Base-by-base conservation (phyloP, 2,329 filamentous ascomycete species). In the Fusarium sp. region DNA sequence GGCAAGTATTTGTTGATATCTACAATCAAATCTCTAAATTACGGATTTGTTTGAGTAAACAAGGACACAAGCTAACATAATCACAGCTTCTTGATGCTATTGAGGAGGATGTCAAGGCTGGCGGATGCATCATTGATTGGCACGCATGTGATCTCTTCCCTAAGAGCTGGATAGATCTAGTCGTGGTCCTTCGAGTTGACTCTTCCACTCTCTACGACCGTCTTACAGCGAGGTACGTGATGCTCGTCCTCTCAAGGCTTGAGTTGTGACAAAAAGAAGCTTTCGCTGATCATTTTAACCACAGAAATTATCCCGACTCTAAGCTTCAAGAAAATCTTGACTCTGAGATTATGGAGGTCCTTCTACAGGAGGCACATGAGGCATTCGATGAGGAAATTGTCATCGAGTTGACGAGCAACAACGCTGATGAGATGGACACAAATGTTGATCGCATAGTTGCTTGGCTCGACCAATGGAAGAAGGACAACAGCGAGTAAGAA, bases 321-420 rank as follows among this genome's bases (percentile, higher is more conserved):
- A 99, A 99, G 80, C 84, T 99, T 45, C 93, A 98, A 80, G 96
- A 98, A 80, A 99, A 99, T 78, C 84, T 99, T 65, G 96, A 99
- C 80, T 92, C 93, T 30, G 96, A 99, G 83, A 98, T 99, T 78
- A 98, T 99, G 91, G 92, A 97, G 77, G 93, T 98, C 27, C 83
- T 99, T 59, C 84, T 97, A 22, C 91, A 97, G 73, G 96, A 99
- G 83, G 96, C 96, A 32, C 86, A 90, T 65, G 94, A 97, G 69
- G 89, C 92, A 13, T 99, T 95, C 76, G 92, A 93, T 57, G 89
- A 92, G 80, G 90, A 96, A 77, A 93, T 97, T 73, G 91, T 99
- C 40, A 92, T 98, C 27, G 94, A 97, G 81, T 82, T 99, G 76
- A 89, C 84, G 76, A 98, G 95, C 80, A 92, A 97, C 78, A 87